Percentiles rank a stretch among this genome's conserved stretches.
phyloP scores from a whole-genome alignment of 2,329 filamentous ascomycete species.

The Cytospora schulzeri region DNA sequence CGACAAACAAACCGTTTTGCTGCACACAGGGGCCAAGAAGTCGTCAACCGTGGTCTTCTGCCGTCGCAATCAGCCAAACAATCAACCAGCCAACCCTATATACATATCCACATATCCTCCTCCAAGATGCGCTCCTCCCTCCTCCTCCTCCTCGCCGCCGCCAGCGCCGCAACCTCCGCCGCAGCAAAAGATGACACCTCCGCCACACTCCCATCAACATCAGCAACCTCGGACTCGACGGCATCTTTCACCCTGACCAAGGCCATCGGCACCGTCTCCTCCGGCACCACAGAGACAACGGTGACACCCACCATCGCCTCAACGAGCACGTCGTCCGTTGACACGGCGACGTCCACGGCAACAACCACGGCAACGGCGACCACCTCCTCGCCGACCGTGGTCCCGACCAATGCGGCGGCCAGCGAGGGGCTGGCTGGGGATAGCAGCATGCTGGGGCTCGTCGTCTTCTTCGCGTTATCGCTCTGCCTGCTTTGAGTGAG shows the following conservation, averaged over 20 bases:
- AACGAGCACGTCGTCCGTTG: neutral
- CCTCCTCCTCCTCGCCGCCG: slow-evolving; percentile 20
- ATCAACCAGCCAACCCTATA: neutral
- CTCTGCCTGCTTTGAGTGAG: slow-evolving; percentile 22
- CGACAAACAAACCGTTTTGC: neutral
- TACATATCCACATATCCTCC: neutral
- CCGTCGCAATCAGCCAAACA: neutral
- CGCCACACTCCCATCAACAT: slow-evolving; percentile 2
- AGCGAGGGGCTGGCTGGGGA: slow-evolving; percentile 24
- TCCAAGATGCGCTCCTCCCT: slow-evolving; percentile 18
- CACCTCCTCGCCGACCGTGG: neutral
- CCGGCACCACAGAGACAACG: neutral
- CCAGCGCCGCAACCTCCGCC: slow-evolving; percentile 13
- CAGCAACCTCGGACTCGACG: neutral
- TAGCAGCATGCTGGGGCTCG: slow-evolving; percentile 28
- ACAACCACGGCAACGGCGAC: neutral
- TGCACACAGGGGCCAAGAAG: neutral
- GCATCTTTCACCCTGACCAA: neutral
- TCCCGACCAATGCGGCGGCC: neutral
- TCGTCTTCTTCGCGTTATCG: slow-evolving; percentile 28
- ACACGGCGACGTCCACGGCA: neutral
- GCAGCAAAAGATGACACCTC: slow-evolving; percentile 10
- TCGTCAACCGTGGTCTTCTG: slow-evolving; percentile 9
- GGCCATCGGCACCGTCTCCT: neutral
- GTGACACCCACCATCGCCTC: neutral